A percentile compares a stretch with the other conserved stretches of the same genome.
phyloP scores from a whole-genome alignment of 2,329 filamentous ascomycete species.

The Zarea fungicola region DNA sequence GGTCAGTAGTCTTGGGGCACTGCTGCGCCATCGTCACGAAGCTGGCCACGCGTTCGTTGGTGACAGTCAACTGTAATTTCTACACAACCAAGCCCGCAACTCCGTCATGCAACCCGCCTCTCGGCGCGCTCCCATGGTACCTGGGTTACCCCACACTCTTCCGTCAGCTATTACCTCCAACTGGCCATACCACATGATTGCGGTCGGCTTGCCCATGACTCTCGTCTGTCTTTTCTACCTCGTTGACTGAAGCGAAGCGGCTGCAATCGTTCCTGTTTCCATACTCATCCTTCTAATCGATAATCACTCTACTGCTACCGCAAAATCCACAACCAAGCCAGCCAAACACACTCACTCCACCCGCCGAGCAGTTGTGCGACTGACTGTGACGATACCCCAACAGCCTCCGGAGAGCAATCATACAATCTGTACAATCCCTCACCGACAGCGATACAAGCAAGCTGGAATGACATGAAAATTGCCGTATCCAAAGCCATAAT shows the following conservation, averaged over 20 bases:
- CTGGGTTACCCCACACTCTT: constrained; percentile 8
- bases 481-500: neutral
- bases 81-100: too few relatives aligned
- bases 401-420: too few relatives aligned
- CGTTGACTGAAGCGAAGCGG: neutral
- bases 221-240: neutral
- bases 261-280: neutral
- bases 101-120: constrained; percentile 6
- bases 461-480: neutral
- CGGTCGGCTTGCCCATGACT: neutral
- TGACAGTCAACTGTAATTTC: too few relatives aligned
- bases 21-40: too few relatives aligned
- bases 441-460: neutral
- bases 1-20: too few relatives aligned
- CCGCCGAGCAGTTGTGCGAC: neutral
- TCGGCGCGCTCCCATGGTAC: neutral
- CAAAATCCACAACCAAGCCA: neutral
- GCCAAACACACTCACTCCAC: neutral
- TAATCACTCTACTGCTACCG: neutral
- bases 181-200: constrained; percentile 11
- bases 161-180: constrained; percentile 9
- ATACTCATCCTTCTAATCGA: neutral
- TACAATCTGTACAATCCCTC: neutral
- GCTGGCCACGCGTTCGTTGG: too few relatives aligned
- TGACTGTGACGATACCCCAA: neutral